A percentile compares a stretch with the other conserved stretches of the same genome.
Conservation (phyloP, 2,329 filamentous ascomycete genomes). For the Balansia obtecta region DNA sequence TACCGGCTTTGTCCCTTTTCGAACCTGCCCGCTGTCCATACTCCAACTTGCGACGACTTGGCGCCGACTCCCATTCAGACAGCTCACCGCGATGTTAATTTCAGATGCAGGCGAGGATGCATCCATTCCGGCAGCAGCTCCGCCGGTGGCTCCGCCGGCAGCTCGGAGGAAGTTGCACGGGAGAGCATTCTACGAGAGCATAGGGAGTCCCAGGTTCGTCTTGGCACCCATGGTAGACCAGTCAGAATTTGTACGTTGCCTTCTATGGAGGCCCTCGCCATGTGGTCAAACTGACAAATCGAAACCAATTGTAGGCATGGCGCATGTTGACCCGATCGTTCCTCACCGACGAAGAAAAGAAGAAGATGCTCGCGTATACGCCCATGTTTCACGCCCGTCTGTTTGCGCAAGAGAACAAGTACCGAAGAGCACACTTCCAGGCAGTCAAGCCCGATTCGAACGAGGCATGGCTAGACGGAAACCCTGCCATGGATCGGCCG, state of each 20-base stretch:
- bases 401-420: constrained; percentile 64
- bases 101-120: constrained; percentile 9
- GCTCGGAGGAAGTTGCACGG: constrained; percentile 60
- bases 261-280: no score
- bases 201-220: constrained; percentile 82
- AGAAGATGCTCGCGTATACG: constrained; percentile 70
- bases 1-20: neutral
- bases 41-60: neutral
- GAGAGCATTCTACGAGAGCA: constrained; percentile 84
- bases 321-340: constrained; percentile 92
- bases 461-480: constrained; percentile 66
- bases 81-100: constrained; percentile 20
- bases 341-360: constrained; percentile 52
- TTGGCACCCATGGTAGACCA: constrained; percentile 98
- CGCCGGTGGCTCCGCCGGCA: no score
- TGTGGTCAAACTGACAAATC: neutral
- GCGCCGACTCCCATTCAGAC: constrained; percentile 6
- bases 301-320: constrained; percentile 57
- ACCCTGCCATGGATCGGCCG: constrained; percentile 71
- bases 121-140: constrained; percentile 9
- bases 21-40: neutral
- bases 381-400: constrained; percentile 94
- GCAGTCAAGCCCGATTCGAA: constrained; percentile 32
- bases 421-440: constrained; percentile 73
- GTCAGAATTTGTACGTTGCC: constrained; percentile 73